Evolutionary conservation across 495 filamentous ascomycete genomes (phyloP).

Genomic region (Hypoxylon crocopeplum): DNA sequence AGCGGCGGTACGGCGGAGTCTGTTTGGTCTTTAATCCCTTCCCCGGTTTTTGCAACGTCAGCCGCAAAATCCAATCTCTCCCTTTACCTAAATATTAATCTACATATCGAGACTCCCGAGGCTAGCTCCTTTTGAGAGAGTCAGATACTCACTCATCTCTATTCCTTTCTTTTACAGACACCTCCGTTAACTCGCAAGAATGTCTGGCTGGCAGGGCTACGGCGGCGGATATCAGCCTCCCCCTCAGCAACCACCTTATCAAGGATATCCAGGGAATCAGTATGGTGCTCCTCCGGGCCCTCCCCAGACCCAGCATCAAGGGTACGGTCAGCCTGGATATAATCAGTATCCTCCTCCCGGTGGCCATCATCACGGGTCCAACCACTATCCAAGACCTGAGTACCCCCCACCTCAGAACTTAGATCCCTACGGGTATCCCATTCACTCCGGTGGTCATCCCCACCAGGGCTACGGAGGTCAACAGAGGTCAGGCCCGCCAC

Average conservation of each 20-base stretch:
- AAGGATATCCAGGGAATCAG: conserved; percentile 35
- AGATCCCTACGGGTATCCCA: conserved; percentile 50
- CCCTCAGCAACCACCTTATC: conserved; percentile 27
- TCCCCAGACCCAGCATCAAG: conserved; percentile 13
- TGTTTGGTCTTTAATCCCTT: no score
- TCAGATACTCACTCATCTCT: not conserved
- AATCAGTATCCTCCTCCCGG: conserved; percentile 19
- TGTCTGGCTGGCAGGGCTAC: conserved; percentile 36
- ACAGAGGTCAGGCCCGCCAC: conserved; percentile 53
- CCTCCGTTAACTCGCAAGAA: not conserved
- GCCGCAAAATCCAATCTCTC: conserved; percentile 4
- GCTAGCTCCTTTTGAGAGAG: not conserved
- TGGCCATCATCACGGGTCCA: conserved; percentile 40
- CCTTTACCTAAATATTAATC: no score
- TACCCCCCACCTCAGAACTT: conserved; percentile 43
- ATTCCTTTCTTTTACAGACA: not conserved
- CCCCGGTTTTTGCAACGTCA: not conserved
- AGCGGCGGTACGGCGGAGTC: not conserved
- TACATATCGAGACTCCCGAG: not conserved
- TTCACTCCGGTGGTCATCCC: conserved; percentile 29
- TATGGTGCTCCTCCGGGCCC: conserved; percentile 24
- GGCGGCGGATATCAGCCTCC: conserved; percentile 27
- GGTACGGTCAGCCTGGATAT: conserved; percentile 23
- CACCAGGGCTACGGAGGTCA: conserved; percentile 38
- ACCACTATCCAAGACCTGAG: conserved; percentile 43